Evolutionary conservation across 768 basidiomycete genomes (phyloP).

Genomic region (Stropharia rugosoannulata): DNA sequence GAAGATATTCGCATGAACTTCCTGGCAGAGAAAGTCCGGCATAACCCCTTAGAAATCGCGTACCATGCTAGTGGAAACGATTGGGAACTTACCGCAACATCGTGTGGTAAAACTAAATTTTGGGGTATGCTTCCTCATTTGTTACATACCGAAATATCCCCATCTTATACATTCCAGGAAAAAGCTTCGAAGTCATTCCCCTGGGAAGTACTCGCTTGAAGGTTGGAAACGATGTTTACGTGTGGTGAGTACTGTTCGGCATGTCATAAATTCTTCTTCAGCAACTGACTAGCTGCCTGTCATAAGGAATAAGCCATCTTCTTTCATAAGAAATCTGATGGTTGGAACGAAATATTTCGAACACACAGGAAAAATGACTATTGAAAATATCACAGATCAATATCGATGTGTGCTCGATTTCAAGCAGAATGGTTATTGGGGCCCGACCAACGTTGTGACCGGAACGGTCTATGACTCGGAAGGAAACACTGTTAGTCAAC

Average conservation of each 20-base stretch:
- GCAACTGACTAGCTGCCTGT: conserved; percentile 2
- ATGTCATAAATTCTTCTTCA: background rate
- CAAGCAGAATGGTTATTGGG: conserved; percentile 85
- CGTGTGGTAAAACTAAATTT: conserved; percentile 85
- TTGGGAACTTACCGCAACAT: conserved; percentile 76
- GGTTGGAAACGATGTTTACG: conserved; percentile 66
- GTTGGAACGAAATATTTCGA: conserved; percentile 91
- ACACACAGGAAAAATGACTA: conserved; percentile 76
- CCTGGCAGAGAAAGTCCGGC: conserved; percentile 85
- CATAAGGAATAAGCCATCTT: conserved; percentile 79
- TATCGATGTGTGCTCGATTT: conserved; percentile 76
- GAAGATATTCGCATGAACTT: conserved; percentile 81
- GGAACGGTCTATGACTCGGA: conserved; percentile 55
- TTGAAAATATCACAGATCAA: conserved; percentile 59
- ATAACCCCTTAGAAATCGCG: conserved; percentile 82
- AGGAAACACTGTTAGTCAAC: conserved; percentile 53
- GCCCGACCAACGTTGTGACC: conserved; percentile 68
- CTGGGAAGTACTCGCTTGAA: conserved; percentile 67
- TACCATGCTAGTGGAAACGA: conserved; percentile 80
- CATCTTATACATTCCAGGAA: conserved; percentile 49
- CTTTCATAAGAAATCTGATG: conserved; percentile 87
- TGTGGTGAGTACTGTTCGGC: conserved; percentile 51
- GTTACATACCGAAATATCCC: conserved; percentile 3
- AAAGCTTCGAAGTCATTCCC: conserved; percentile 85
- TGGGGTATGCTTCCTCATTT: conserved; percentile 61